Conservation (phyloP, 495 filamentous ascomycete species). For the Sporormia fimetaria region DNA sequence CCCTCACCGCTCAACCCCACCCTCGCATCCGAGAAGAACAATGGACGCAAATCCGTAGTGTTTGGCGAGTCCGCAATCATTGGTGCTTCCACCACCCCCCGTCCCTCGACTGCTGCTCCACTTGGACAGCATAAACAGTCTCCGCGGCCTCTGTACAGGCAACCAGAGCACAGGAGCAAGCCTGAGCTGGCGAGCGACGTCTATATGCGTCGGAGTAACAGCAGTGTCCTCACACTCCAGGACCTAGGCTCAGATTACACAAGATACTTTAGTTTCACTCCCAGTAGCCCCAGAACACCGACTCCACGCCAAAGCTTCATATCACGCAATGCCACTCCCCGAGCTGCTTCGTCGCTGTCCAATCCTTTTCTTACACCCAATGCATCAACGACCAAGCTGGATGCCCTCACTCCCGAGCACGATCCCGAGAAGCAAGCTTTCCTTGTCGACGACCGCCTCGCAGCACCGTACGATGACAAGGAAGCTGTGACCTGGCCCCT, state of each 20-base stretch:
- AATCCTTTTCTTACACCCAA: slow-evolving; percentile 19
- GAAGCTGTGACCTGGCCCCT: slow-evolving; percentile 33
- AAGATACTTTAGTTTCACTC: slow-evolving; percentile 35
- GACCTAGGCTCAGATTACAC: slow-evolving; percentile 40
- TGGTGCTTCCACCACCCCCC: no score
- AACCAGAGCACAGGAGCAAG: neutral
- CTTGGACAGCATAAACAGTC: neutral
- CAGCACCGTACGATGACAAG: slow-evolving; percentile 27
- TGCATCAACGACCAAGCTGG: slow-evolving; percentile 20
- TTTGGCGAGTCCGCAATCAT: no score
- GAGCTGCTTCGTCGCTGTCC: neutral
- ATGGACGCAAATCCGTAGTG: no score
- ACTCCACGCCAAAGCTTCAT: slow-evolving; percentile 5
- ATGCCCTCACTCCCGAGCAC: slow-evolving; percentile 7
- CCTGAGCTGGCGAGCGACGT: slow-evolving; percentile 3
- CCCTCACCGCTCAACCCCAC: slow-evolving; percentile 13
- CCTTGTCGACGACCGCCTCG: slow-evolving; percentile 36
- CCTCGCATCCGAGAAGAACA: slow-evolving; percentile 5
- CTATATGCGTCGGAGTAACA: neutral
- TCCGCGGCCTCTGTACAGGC: slow-evolving; percentile 1
- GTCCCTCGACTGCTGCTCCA: neutral
- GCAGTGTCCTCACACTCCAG: slow-evolving; percentile 26
- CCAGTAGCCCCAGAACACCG: slow-evolving; percentile 18
- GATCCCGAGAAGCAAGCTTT: slow-evolving; percentile 26
- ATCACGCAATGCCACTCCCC: slow-evolving; percentile 5